These are phyloP conservation scores for Zygosaccharomyces sapae DNA, from an alignment of 1,139 yeast species.

Conservation along the genomic window DNA sequence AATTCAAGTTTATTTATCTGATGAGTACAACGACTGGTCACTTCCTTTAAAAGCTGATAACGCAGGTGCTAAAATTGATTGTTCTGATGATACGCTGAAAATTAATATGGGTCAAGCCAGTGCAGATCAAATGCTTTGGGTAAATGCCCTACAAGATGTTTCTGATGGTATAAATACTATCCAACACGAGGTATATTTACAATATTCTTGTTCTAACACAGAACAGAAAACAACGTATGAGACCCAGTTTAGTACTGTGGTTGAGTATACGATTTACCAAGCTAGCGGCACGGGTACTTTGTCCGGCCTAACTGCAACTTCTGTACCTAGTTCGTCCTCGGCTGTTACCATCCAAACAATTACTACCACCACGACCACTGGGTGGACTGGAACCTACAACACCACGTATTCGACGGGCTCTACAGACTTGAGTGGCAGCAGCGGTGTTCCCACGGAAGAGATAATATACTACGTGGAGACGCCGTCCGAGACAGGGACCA, in stretches of 20 bases:
- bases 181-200: conserved; percentile 23
- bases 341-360: conserved; percentile 4
- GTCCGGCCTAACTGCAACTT: conserved; percentile 5
- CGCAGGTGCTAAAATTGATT: conserved; percentile 19
- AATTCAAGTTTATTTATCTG: conserved; percentile 29
- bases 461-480: conserved; percentile 21
- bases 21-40: conserved; percentile 35
- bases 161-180: conserved; percentile 24
- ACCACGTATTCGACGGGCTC: conserved; percentile 19
- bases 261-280: conserved; percentile 21
- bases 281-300: conserved; percentile 19
- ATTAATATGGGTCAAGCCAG: conserved; percentile 22
- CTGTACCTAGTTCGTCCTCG: not conserved
- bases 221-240: conserved; percentile 20
- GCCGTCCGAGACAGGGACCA: conserved; percentile 11
- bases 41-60: conserved; percentile 26
- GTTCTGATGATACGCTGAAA: conserved; percentile 23
- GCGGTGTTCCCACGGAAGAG: conserved; percentile 15
- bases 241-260: conserved; percentile 19
- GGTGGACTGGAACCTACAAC: conserved; percentile 31
- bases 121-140: conserved; percentile 27
- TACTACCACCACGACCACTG: conserved; percentile 27
- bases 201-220: conserved; percentile 31
- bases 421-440: conserved; percentile 12
- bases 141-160: conserved; percentile 31